phyloP scores from a whole-genome alignment of 805 yeast genomes.

The Kodamaea nitidulidarum region DNA sequence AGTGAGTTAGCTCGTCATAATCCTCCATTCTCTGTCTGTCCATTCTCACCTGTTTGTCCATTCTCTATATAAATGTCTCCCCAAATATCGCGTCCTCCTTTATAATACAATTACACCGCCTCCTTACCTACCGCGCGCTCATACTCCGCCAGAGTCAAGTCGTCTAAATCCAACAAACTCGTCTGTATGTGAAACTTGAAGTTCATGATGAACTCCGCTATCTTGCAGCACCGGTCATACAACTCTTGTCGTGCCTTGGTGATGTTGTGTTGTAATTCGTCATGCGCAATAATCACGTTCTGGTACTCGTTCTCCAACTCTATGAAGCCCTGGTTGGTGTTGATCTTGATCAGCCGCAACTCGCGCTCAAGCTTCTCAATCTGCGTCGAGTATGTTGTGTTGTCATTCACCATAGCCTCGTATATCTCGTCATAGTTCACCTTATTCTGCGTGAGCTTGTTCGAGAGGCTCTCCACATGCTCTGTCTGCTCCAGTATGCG shows the following conservation, averaged over 20 bases:
- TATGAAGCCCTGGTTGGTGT: conserved; percentile 46
- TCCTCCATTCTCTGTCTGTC: too few relatives aligned
- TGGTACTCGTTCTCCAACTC: conserved; percentile 46
- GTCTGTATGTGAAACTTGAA: conserved; percentile 68
- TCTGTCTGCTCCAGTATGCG: conserved; percentile 55
- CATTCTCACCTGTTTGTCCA: too few relatives aligned
- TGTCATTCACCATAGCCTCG: conserved; percentile 51
- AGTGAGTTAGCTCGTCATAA: too few relatives aligned
- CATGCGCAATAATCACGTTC: conserved; percentile 49
- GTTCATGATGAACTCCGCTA: conserved; percentile 56
- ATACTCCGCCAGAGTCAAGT: conserved; percentile 39
- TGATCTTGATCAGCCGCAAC: conserved; percentile 44
- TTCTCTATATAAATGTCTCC: not conserved
- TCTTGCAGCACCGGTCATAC: conserved; percentile 50
- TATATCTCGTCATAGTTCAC: conserved; percentile 52
- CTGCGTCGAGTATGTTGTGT: conserved; percentile 54
- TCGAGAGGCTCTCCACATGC: conserved; percentile 52
- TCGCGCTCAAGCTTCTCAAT: conserved; percentile 62
- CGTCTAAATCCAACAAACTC: conserved; percentile 57
- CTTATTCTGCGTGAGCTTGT: conserved; percentile 49
- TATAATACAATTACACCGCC: not conserved
- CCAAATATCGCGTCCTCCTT: not conserved
- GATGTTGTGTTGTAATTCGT: conserved; percentile 46
- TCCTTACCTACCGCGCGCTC: conserved; percentile 12
- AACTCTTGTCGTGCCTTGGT: conserved; percentile 44